phyloP scores from a whole-genome alignment of 1,139 yeast genomes.

The Taphrina confusa region DNA sequence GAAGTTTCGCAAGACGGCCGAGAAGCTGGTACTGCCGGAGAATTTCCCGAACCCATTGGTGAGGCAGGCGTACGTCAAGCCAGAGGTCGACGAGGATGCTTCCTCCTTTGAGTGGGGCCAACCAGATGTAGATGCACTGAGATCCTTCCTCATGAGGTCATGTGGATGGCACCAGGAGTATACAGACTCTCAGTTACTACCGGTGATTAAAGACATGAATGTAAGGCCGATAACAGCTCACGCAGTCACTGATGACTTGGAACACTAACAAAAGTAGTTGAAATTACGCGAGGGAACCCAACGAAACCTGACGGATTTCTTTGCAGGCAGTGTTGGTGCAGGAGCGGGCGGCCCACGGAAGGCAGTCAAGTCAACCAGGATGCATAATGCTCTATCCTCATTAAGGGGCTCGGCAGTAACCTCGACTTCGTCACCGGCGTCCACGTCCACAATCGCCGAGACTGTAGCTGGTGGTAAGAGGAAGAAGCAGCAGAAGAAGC shows the following conservation, averaged over 20 bases:
- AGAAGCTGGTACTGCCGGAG: slow-evolving; percentile 63
- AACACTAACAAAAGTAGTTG: no score
- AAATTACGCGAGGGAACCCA: slow-evolving; percentile 53
- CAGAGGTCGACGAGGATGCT: slow-evolving; percentile 79
- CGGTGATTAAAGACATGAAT: slow-evolving; percentile 78
- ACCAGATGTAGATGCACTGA: slow-evolving; percentile 77
- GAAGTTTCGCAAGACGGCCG: slow-evolving; percentile 59
- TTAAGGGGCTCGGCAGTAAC: neutral
- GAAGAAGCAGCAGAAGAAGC: neutral
- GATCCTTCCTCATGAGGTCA: slow-evolving; percentile 65
- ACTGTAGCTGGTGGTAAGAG: neutral
- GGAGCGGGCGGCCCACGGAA: slow-evolving; percentile 22
- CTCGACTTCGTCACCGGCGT: neutral
- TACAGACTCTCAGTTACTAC: slow-evolving; percentile 85
- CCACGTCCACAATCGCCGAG: neutral
- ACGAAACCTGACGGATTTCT: slow-evolving; percentile 60
- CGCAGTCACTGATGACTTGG: slow-evolving; percentile 38
- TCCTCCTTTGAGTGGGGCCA: slow-evolving; percentile 86
- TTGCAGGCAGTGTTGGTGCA: slow-evolving; percentile 41
- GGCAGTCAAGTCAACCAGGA: slow-evolving; percentile 19
- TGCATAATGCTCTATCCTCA: slow-evolving; percentile 21
- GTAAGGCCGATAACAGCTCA: slow-evolving; percentile 35
- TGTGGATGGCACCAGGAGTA: slow-evolving; percentile 81
- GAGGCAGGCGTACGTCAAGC: slow-evolving; percentile 68
- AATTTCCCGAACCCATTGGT: slow-evolving; percentile 73